Evolutionary conservation across 306 rosid genomes (phyloP), one percentile per base, ranked within the genome.

Genomic region (Medicago ruthenica): DNA sequence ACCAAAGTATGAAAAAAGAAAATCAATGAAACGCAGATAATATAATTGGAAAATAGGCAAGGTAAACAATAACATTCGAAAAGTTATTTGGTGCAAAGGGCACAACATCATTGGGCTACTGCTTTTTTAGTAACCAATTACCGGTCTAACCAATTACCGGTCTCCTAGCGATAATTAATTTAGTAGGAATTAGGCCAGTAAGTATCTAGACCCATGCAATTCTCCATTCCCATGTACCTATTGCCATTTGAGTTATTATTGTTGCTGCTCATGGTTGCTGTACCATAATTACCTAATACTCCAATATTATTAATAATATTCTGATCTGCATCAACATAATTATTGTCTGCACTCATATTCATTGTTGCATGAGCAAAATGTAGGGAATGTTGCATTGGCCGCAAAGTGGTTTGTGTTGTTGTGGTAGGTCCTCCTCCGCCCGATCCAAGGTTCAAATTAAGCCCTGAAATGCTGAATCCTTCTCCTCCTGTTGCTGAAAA

Each of bases 391-490:
- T 50, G 57, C 21, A n/a, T 50, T 13, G 51, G 20, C 4, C 4
- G 20, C 10, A 50, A 50, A 50, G 2, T n/a, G 3, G 10, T 3
- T 50, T 50, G 57, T n/a, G 57, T n/a, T n/a, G 57, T n/a, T 7
- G 57, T 50, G 9, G 21, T 13, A 13, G 51, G 16, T 10, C 48
- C 48, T 11, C 48, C 48, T 11, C 48, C 48, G 13, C 51, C 20
- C 6, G 57, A 50, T 50, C 64, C 64, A 22, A 58, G 36, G n/a
- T 58, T 58, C 17, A 58, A 58, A 22, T 58, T 58, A 22, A 58
- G 39, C 4, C 37, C 64, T 12, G 64, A 58, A 58, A 58, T 58
- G 39, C 64, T 58, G 37, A 58, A 58, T 58, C 37, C 37, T 48
- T 17, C 54, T 4, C 63, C 64, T 4, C 1, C 34, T 58, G 61